Percentiles rank a stretch among this genome's conserved stretches.
phyloP scores from a whole-genome alignment of 305 asterid genomes.

The Fraxinus nigra region DNA sequence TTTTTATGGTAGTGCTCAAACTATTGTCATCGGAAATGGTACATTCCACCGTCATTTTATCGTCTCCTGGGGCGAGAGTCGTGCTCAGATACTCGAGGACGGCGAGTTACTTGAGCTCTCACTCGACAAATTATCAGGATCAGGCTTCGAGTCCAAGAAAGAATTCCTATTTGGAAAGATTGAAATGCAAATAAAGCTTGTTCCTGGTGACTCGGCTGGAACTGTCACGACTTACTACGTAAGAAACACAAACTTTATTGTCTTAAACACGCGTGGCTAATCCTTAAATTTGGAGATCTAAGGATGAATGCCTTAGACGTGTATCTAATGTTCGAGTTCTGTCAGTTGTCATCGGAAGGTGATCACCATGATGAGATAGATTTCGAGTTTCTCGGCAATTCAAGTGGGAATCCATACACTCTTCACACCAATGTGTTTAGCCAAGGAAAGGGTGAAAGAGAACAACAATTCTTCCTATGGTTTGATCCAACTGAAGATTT shows the following conservation, averaged over 20 bases:
- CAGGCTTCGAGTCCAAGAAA: slow-evolving; percentile 59
- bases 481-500: slow-evolving; percentile 66
- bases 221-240: slow-evolving; percentile 65
- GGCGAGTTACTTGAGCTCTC: slow-evolving; percentile 59
- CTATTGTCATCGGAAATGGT: slow-evolving; percentile 37
- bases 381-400: slow-evolving; percentile 64
- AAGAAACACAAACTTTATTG: slow-evolving; percentile 16
- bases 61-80: slow-evolving; percentile 53
- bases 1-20: slow-evolving; percentile 17
- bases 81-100: slow-evolving; percentile 33
- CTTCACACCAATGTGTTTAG: slow-evolving; percentile 61
- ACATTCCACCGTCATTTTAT: slow-evolving; percentile 50
- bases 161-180: slow-evolving; percentile 48
- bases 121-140: slow-evolving; percentile 47
- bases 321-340: background rate
- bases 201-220: slow-evolving; percentile 65
- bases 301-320: background rate
- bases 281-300: background rate
- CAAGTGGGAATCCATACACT: slow-evolving; percentile 58
- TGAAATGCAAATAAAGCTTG: slow-evolving; percentile 61
- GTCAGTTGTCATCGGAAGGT: slow-evolving; percentile 51
- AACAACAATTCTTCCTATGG: slow-evolving; percentile 66
- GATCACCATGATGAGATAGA: slow-evolving; percentile 62
- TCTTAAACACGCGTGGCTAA: background rate
- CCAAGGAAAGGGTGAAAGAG: slow-evolving; percentile 57